Evolutionary conservation across 148 eudicot species (phyloP).

Genomic region (Gaultheria prostrata): DNA sequence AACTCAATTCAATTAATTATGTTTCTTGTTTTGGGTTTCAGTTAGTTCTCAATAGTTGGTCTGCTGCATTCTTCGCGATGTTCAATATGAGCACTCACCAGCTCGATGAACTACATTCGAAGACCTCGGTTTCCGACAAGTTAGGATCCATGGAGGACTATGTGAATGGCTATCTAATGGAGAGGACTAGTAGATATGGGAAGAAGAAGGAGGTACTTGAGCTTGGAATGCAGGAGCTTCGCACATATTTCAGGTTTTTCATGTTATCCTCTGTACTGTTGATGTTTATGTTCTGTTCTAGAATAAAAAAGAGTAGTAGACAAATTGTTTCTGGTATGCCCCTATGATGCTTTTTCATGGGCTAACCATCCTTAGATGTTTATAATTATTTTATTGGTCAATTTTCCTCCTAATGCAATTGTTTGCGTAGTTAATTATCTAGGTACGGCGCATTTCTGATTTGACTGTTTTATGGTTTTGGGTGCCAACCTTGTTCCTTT

Average conservation of each 20-base stretch:
- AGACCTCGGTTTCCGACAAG: constrained; percentile 38
- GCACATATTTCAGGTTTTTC: constrained; percentile 87
- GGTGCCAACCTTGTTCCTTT: not conserved
- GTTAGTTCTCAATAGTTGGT: constrained; percentile 89
- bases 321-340: constrained; percentile 51
- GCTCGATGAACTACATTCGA: constrained; percentile 38
- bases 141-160: constrained; percentile 83
- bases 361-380: not conserved
- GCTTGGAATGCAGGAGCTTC: constrained; percentile 86
- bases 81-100: constrained; percentile 68
- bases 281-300: constrained; percentile 92
- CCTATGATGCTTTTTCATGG: constrained; percentile 27
- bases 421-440: not conserved
- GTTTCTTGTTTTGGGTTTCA: constrained; percentile 33
- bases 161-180: constrained; percentile 82
- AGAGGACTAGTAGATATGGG: constrained; percentile 77
- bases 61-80: constrained; percentile 74
- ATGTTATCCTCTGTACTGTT: constrained; percentile 81
- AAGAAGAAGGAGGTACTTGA: constrained; percentile 88
- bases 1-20: not conserved
- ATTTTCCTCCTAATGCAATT: constrained; percentile 9
- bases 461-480: not conserved
- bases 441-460: not conserved
- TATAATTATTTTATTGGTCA: constrained; percentile 6
- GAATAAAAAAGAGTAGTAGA: constrained; percentile 86